Evolutionary conservation across 352 stramenopile genomes (phyloP), one percentile per base, ranked within the genome.

Genomic region (Pythium chondricola): DNA sequence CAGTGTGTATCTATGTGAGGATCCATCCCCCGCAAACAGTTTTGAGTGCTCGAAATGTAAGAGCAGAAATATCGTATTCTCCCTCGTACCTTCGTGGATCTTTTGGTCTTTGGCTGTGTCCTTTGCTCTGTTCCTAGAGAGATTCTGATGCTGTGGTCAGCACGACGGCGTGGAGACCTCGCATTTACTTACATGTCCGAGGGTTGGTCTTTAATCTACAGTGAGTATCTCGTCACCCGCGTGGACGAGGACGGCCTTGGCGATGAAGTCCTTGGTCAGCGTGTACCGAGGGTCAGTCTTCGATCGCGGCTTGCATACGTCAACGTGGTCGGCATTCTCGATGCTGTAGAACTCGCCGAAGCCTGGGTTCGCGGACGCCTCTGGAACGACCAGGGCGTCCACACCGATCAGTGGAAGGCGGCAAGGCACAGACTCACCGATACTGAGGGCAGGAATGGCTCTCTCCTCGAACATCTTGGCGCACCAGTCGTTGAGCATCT

Each of bases 401-500:
- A 90, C 56, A 18, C 75, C 73, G 13, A 90, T 75, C 10, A 90
- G 58, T 1, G 78, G 78, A 0, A 87, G 52, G 9, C 72, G 63
- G 37, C 82, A 88, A 5, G 81, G 78, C 22, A 72, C 39, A 14
- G 57, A 74, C 52, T 93, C 81, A 7, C 78, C 72, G 18, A 93
- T 65, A 46, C 77, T 90, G 27, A 93, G 55, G 1, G 78, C 65
- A 1, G 70, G 46, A 17, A 90, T 85, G 9, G 43, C 44, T 33
- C 78, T 75, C 33, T 71, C 58, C 7, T 74, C 42, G 22, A 84
- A 85, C 2, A 87, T 57, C 20, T 66, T 25, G 0, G 58, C 53
- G 50, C 77, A 90, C 71, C 75, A 88, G 30, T 86, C 76, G 55
- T 93, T 93, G 16, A 93, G 70, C 65, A 88, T 77, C 51, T 85